phyloP scores from a whole-genome alignment of 305 asterid species.

The Fraxinus baroniana region DNA sequence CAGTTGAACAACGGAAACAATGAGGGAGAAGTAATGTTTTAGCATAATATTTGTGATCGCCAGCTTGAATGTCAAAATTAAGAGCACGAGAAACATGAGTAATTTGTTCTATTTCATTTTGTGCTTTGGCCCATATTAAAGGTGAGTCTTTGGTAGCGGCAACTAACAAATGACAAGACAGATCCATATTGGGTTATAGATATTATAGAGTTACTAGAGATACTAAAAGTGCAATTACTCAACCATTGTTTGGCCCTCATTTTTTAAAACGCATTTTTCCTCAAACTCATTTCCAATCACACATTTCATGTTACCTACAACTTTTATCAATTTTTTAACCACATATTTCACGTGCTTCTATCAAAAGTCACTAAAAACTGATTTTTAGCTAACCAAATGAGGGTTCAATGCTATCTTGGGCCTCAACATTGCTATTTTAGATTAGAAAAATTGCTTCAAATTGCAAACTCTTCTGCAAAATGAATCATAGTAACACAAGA shows the following conservation, averaged over 20 bases:
- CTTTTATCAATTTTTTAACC: not conserved
- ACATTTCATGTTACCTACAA: not conserved
- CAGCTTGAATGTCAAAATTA: not conserved
- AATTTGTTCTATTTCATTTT: not conserved
- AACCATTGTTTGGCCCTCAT: not conserved
- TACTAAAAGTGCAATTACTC: not conserved
- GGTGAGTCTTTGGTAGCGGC: not conserved
- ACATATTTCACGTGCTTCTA: not conserved
- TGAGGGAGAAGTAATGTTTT: not conserved
- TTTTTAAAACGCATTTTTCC: not conserved
- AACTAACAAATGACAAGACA: not conserved
- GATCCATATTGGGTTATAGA: not conserved
- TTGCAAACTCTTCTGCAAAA: not conserved
- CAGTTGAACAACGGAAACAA: not conserved
- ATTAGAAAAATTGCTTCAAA: not conserved
- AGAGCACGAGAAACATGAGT: not conserved
- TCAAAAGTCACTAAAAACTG: not conserved
- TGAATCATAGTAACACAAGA: not conserved
- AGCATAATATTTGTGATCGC: not conserved
- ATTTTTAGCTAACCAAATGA: no score
- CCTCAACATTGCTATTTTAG: not conserved
- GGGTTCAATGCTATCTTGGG: not conserved
- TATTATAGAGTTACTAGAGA: not conserved
- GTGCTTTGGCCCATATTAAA: not conserved
- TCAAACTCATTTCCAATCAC: not conserved